Conservation (phyloP, 176 grass and related monocot genomes). For the Bolboschoenus planiculmis region DNA sequence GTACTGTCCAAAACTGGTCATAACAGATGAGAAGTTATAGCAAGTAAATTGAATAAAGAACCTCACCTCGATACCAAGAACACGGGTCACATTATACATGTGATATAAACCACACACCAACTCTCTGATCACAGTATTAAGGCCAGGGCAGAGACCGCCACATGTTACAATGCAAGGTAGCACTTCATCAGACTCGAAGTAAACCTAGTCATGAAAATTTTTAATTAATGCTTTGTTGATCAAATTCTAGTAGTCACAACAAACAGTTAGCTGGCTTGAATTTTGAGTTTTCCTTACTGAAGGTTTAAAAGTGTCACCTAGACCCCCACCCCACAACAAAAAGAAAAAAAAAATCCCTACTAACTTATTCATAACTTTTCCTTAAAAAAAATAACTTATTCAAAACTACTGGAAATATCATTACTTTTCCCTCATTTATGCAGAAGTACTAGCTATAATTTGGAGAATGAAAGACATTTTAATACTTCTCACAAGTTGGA, state of each 20-base stretch:
- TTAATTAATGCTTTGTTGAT: neutral
- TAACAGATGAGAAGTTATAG: neutral
- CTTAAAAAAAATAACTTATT: too few relatives aligned
- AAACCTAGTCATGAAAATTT: slow-evolving; percentile 44
- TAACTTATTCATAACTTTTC: neutral
- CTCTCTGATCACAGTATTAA: slow-evolving; percentile 98
- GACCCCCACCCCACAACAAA: too few relatives aligned
- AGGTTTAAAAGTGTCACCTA: neutral
- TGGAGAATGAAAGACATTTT: neutral
- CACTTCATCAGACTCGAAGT: slow-evolving; percentile 79
- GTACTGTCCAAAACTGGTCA: neutral
- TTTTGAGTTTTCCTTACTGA: neutral
- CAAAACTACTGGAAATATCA: too few relatives aligned
- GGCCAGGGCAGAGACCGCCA: slow-evolving; percentile 94
- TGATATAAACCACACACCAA: slow-evolving; percentile 85
- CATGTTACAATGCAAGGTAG: slow-evolving; percentile 94
- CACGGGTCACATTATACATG: slow-evolving; percentile 69
- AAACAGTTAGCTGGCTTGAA: neutral
- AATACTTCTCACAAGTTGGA: neutral
- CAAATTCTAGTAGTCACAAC: neutral
- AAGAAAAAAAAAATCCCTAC: too few relatives aligned
- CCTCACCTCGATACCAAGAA: slow-evolving; percentile 85
- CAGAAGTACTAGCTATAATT: neutral
- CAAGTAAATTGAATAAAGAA: slow-evolving; percentile 21
- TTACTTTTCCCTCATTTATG: neutral